Base-by-base conservation (phyloP, 225 moss, liverwort and hornwort species). In the Pseudoscleropodium purum region DNA sequence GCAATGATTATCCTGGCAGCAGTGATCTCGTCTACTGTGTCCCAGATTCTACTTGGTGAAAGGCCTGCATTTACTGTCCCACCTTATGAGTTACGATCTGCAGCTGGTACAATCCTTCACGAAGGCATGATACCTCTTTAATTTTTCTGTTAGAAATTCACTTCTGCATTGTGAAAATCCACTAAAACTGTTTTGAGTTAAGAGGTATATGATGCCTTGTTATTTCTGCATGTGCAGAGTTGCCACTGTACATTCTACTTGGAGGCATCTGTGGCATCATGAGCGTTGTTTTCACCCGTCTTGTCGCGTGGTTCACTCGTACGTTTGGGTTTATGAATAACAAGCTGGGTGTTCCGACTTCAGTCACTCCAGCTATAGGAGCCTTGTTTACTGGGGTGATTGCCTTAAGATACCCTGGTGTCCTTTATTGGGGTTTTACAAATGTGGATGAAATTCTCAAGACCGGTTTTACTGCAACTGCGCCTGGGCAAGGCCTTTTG, bases 1-100 rank as follows among this genome's bases (percentile, higher is more conserved):
- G 99, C 99, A 31, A 99, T 99, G 99, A 99, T 99, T 62, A 99
- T 99, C 70, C 88, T 99, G 90, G 99, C 99, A 82, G 97, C 99
- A 83, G 99, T 99, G 75, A 97, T 96, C 91, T 99, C 99, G 62
- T 99, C 99, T 34, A 99, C 99, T 60, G 97, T 97, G 79, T 99
- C 99, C 62, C 99, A 99, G 90, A 88, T 99, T 70, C 86, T 99
- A 25, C 95, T 97, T 34, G 99, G 95, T 59, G 99, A 99, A 90
- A 95, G 95, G 85, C 95, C 96, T 91, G 99, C 99, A 75, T 99
- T 99, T 84, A 96, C 95, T 75, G 99, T 99, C 81, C 99, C 99
- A 76, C 95, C 92, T 21, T 99, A 99, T 78, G 97, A 97, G 90
- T 91, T 99, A 85, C 97, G 97, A 84, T 99, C 99, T 88, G 97